Evolutionary conservation across 1,284 basidiomycete species (phyloP).

Genomic region (Leccinum laetum): DNA sequence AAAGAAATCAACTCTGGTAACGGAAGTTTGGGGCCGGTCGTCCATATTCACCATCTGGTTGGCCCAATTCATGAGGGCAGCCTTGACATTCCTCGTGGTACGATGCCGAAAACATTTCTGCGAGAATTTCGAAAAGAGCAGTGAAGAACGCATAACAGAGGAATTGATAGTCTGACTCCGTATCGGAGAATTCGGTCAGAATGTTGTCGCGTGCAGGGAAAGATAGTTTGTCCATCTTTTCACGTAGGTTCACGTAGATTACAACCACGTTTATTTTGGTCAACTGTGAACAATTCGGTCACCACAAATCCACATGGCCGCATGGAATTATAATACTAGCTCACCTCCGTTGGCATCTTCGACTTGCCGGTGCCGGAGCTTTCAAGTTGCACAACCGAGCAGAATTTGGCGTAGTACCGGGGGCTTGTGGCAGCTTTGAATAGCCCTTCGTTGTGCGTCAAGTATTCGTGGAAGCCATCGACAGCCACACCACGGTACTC

Average conservation of each 20-base stretch:
- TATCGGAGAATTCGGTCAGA: not conserved
- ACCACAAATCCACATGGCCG: not conserved
- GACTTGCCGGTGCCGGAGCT: constrained; percentile 27
- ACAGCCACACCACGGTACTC: constrained; percentile 13
- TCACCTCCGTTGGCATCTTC: constrained; percentile 20
- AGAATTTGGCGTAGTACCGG: constrained; percentile 18
- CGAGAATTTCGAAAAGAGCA: constrained; percentile 12
- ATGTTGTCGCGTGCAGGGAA: constrained; percentile 16
- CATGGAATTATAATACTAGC: not conserved
- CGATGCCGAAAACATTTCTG: not conserved
- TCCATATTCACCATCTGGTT: not conserved
- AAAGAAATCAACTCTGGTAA: not conserved
- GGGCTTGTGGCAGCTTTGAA: constrained; percentile 1
- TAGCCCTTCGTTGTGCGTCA: constrained; percentile 9
- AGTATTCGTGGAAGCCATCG: constrained; percentile 19
- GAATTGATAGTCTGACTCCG: not conserved
- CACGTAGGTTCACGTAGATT: constrained; percentile 21
- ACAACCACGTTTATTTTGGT: constrained; percentile 13
- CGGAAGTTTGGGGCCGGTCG: not conserved
- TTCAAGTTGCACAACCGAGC: constrained; percentile 17
- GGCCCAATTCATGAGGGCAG: not conserved
- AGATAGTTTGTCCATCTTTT: not conserved
- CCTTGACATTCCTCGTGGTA: not conserved
- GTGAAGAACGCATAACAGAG: constrained; percentile 12
- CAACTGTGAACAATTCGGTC: constrained; percentile 8